Percentiles rank a stretch among this genome's conserved stretches.
Conservation (phyloP, 2,329 filamentous ascomycete genomes). For the Ambrosiella xylebori region DNA sequence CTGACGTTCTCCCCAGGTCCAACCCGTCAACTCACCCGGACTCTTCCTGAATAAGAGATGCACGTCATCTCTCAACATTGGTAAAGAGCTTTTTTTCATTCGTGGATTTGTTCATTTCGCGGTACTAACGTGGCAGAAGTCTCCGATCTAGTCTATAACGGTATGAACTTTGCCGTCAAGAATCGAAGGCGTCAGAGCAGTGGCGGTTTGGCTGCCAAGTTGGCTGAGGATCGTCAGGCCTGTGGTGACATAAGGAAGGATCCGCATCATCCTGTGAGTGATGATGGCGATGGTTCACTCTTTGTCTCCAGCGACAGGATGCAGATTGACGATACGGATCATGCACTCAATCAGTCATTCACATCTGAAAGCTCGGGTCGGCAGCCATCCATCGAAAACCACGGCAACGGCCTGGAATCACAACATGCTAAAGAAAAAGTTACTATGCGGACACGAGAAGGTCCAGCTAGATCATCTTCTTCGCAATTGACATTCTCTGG, state of each 20-base stretch:
- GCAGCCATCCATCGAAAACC: no score
- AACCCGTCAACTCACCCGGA: constrained; percentile 16
- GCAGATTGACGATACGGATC: no score
- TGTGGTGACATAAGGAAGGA: no score
- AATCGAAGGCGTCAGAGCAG: background rate
- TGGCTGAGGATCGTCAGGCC: background rate
- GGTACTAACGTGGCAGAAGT: constrained; percentile 22
- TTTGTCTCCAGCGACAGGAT: no score
- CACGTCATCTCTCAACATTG: constrained; percentile 13
- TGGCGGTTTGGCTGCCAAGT: background rate
- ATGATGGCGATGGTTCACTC: no score
- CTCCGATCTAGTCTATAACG: constrained; percentile 34
- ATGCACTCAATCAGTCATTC: no score
- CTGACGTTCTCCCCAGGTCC: background rate
- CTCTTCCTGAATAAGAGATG: constrained; percentile 21
- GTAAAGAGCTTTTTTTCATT: constrained; percentile 13
- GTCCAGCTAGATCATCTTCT: background rate
- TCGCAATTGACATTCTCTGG: background rate
- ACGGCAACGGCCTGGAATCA: no score
- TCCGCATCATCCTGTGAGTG: no score
- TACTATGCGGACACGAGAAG: background rate
- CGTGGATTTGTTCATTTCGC: no score
- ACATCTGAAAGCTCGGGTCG: no score
- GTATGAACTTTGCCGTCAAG: constrained; percentile 27
- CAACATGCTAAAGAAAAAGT: no score